These are phyloP conservation scores for Heracleum sosnowskyi DNA, from an alignment of 129 eudicot genomes.

Conservation along the genomic window DNA sequence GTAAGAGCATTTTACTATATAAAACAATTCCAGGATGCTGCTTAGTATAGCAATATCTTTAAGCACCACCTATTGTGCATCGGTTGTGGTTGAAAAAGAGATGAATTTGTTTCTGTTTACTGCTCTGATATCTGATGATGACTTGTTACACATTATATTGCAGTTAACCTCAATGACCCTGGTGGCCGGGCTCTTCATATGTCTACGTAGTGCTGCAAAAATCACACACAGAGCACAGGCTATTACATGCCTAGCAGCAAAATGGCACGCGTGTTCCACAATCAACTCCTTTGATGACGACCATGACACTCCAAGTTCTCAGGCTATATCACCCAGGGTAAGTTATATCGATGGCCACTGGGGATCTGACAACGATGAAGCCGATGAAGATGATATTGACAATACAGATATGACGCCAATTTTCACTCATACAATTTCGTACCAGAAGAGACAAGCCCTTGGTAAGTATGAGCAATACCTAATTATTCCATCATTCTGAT, in stretches of 20 bases:
- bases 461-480: slow-evolving; percentile 31
- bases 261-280: slow-evolving; percentile 82
- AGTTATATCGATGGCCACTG: slow-evolving; percentile 14
- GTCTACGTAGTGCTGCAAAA: slow-evolving; percentile 81
- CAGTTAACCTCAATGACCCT: slow-evolving; percentile 68
- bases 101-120: neutral
- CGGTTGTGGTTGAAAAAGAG: neutral
- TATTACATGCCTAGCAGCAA: slow-evolving; percentile 71
- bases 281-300: slow-evolving; percentile 41
- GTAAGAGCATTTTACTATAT: neutral
- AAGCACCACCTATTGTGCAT: neutral
- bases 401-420: slow-evolving; percentile 56
- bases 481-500: neutral
- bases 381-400: slow-evolving; percentile 70
- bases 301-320: slow-evolving; percentile 31
- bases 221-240: slow-evolving; percentile 85
- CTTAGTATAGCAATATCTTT: neutral
- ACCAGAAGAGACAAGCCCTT: slow-evolving; percentile 84
- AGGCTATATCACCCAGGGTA: slow-evolving; percentile 22
- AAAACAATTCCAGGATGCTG: neutral
- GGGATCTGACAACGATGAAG: slow-evolving; percentile 41
- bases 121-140: neutral
- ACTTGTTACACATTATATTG: slow-evolving; percentile 9
- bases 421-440: slow-evolving; percentile 46
- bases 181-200: slow-evolving; percentile 71